Base-by-base conservation (phyloP, 23 red algal genomes). In the Gracilaria caudata region DNA sequence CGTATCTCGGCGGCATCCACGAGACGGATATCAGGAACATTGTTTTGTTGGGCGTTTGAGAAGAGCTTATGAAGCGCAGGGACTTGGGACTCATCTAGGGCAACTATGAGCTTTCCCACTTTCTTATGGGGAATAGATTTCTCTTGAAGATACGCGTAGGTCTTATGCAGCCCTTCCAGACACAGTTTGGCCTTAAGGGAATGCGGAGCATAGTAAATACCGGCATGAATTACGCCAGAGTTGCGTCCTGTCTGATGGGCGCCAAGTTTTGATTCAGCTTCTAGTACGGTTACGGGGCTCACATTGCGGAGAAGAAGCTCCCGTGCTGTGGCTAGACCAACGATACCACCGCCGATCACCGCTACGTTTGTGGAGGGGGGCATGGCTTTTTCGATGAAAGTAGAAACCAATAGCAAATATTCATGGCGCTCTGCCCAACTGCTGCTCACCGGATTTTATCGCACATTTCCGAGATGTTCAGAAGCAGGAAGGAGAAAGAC, bases 181-280 rank as follows among this genome's bases (percentile, higher is more conserved):
- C 96, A 98, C 26, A 95, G 72, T 43, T 61, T 46, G 57, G 86
- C 86, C 71, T 98, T 98, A 20, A 94, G 83, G 3, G 88, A 93
- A 0, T 93, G 78, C 7, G 96, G 96, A 51, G 61, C 41, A 73
- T 98, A 98, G 83, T 88, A 94, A 39, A 98, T 77, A 14, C 96
- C 96, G 36, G 96, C 83, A 55, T 98, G 96, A 35, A 98, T 87
- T 2, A 98, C 96, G 25, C 90, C 96, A 13, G 87, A 93, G 47
- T 94, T 98, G 79, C 85, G 92, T 38, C 68, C 70, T 25, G 89
- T 90, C 73, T 97, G 94, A 51, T 97, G 86, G 12, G 72, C 64
- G 4, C 61, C 94, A 0, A 97, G 70, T 30, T 79, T 68, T 23
- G 61, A 25, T 53, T 82, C 81, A 46, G 74, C 74, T 35, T 97